A percentile compares a stretch with the other conserved stretches of the same genome.
Evolutionary conservation across 2,329 filamentous ascomycete species (phyloP).

Genomic region (Apiospora sp.): DNA sequence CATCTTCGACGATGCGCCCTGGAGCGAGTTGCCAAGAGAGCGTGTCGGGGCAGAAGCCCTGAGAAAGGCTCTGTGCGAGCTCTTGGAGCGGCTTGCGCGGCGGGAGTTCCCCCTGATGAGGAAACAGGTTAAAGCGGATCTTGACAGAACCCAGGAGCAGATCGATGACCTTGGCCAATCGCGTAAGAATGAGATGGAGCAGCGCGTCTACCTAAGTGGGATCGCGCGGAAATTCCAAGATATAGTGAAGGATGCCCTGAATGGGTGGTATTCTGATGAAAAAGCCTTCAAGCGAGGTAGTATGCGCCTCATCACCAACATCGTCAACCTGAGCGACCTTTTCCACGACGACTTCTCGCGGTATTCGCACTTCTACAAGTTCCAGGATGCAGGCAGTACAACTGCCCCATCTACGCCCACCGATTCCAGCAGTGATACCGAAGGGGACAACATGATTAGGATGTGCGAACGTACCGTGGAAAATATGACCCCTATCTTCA

Average conservation of each 20-base stretch:
- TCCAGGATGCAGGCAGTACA: no score
- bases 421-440: no score
- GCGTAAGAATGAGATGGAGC: conserved; percentile 38
- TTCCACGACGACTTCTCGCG: conserved; percentile 29
- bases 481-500: no score
- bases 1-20: no score
- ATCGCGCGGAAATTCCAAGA: conserved; percentile 41
- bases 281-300: conserved; percentile 28
- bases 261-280: conserved; percentile 45
- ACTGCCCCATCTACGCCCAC: no score
- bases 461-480: no score
- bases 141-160: no score
- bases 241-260: conserved; percentile 41
- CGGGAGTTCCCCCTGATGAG: conserved; percentile 43
- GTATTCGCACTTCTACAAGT: conserved; percentile 31
- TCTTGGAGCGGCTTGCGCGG: conserved; percentile 47
- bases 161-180: conserved; percentile 44
- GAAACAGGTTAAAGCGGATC: conserved; percentile 38
- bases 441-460: no score
- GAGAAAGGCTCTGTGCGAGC: conserved; percentile 39
- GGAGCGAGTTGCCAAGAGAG: conserved; percentile 32
- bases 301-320: conserved; percentile 34
- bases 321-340: conserved; percentile 32
- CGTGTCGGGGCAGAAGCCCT: conserved; percentile 45
- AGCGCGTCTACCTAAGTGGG: conserved; percentile 46